Percentiles rank a stretch among this genome's conserved stretches.
These are phyloP conservation scores for Knoxia roxburghii DNA, from an alignment of 257 asterid species.

Conservation along the genomic window DNA sequence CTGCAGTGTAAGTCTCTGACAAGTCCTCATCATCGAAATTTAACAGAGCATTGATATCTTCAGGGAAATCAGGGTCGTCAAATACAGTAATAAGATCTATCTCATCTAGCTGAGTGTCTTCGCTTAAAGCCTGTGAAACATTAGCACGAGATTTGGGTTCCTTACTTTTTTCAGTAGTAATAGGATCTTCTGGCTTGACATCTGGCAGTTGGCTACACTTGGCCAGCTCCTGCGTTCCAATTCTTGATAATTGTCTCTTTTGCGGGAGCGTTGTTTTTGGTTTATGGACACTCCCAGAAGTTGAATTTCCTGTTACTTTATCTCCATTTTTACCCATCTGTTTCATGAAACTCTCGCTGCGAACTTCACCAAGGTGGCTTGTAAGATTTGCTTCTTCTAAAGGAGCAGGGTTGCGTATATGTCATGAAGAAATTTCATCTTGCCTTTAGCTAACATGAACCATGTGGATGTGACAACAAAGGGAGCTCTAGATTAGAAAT, in stretches of 20 bases:
- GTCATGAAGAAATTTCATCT: neutral
- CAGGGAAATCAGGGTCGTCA: neutral
- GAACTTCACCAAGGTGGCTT: neutral
- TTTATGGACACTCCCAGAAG: neutral
- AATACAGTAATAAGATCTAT: neutral
- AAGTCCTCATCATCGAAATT: neutral
- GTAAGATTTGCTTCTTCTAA: neutral
- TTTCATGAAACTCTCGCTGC: neutral
- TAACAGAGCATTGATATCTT: neutral
- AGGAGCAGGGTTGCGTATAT: neutral
- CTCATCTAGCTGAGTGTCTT: neutral
- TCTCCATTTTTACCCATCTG: neutral
- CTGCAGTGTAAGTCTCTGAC: neutral
- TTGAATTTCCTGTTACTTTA: too few species aligned
- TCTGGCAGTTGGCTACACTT: neutral
- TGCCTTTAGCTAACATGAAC: neutral
- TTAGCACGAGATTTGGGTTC: neutral
- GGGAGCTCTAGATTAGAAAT: neutral
- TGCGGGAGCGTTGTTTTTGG: neutral
- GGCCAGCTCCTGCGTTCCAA: neutral
- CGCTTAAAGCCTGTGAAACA: neutral
- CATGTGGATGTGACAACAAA: neutral
- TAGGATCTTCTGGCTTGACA: neutral
- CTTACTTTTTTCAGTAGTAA: neutral
- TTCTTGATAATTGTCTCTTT: conserved; percentile 2